Conservation (phyloP, 176 grass and related monocot species). For the Ensete glaucum region DNA sequence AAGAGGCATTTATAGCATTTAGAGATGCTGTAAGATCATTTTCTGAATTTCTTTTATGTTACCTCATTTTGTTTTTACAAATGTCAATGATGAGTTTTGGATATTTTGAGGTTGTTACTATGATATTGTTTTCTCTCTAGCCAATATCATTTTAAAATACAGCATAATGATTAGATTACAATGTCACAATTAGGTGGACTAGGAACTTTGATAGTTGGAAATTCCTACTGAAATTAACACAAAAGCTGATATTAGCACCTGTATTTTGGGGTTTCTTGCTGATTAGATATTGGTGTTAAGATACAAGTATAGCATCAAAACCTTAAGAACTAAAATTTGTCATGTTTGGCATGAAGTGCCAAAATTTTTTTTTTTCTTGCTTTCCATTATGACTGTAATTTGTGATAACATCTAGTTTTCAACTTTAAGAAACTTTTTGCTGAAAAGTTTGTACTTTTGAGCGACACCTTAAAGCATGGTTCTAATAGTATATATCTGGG, state of each 20-base stretch:
- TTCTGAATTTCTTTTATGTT: slow-evolving; percentile 12
- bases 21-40: slow-evolving; percentile 66
- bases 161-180: no score
- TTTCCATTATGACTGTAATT: neutral
- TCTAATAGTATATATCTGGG: no score
- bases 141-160: no score
- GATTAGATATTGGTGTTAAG: neutral
- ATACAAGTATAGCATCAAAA: no score
- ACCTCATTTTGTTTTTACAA: neutral
- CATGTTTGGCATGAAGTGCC: neutral
- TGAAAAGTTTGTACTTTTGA: neutral
- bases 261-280: neutral
- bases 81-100: neutral
- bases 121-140: no score
- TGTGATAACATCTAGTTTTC: neutral
- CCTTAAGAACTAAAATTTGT: neutral
- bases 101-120: neutral
- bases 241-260: neutral
- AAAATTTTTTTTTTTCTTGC: neutral
- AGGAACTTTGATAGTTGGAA: no score
- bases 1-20: slow-evolving; percentile 87
- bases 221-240: neutral
- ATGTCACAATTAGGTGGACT: no score
- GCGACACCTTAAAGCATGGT: no score
- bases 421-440: neutral